Conservation (phyloP, 345 rosid genomes). For the Pistacia vera region DNA sequence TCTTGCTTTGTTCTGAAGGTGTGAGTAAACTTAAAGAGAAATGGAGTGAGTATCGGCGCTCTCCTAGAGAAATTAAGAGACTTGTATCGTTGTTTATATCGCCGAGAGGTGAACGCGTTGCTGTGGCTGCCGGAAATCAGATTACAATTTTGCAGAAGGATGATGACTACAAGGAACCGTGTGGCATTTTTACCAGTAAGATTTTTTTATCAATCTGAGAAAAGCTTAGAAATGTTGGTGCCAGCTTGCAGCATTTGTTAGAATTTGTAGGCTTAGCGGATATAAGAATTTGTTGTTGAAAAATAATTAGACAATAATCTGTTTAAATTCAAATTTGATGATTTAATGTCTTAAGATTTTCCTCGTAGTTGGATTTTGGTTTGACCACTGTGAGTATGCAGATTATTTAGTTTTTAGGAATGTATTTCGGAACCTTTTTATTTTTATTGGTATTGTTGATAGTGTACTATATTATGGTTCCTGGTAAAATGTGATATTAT, state of each 20-base stretch:
- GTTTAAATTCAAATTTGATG: no score
- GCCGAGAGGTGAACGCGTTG: slow-evolving; percentile 71
- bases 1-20: slow-evolving; percentile 37
- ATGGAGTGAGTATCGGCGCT: slow-evolving; percentile 51
- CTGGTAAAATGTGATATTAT: no score
- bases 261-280: not conserved
- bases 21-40: slow-evolving; percentile 64
- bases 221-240: not conserved
- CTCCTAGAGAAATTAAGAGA: slow-evolving; percentile 41
- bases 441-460: not conserved
- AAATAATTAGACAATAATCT: no score
- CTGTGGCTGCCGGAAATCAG: slow-evolving; percentile 76
- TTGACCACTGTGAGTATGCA: not conserved
- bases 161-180: slow-evolving; percentile 71
- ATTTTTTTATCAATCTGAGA: slow-evolving; percentile 1
- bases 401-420: not conserved
- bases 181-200: slow-evolving; percentile 69
- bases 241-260: not conserved
- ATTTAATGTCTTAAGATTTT: no score
- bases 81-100: slow-evolving; percentile 66
- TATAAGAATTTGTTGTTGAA: not conserved
- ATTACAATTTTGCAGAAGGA: slow-evolving; percentile 70
- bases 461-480: no score
- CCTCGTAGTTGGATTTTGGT: no score
- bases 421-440: not conserved